These are phyloP conservation scores for Wallacemonas sp. DNA, from an alignment of 208 protist genomes.

Conservation along the genomic window DNA sequence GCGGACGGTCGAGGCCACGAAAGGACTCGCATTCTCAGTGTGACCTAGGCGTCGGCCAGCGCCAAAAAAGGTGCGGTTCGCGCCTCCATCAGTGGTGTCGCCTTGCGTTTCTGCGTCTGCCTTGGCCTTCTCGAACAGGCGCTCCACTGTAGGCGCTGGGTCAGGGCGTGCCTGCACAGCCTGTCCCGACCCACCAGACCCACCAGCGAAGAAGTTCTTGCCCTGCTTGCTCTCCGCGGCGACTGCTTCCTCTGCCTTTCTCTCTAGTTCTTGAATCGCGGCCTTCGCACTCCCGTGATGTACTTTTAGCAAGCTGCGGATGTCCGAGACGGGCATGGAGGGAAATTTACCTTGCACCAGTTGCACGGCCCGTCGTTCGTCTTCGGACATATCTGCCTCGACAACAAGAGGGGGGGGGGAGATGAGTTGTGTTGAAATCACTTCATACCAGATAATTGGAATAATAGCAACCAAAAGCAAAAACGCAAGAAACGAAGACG, in stretches of 20 bases:
- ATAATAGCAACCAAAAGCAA: neutral
- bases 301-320: slow-evolving; percentile 26
- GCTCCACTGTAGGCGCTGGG: slow-evolving; percentile 23
- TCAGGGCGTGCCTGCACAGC: slow-evolving; percentile 24
- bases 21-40: slow-evolving; percentile 61
- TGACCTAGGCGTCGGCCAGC: slow-evolving; percentile 73
- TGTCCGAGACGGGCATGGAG: slow-evolving; percentile 30
- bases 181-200: slow-evolving; percentile 52
- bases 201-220: slow-evolving; percentile 61
- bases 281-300: slow-evolving; percentile 40
- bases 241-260: slow-evolving; percentile 13
- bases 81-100: slow-evolving; percentile 6
- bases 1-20: slow-evolving; percentile 51
- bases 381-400: neutral
- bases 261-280: slow-evolving; percentile 29
- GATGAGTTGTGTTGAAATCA: too few species aligned
- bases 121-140: slow-evolving; percentile 29
- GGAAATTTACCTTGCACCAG: slow-evolving; percentile 41
- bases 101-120: neutral
- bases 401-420: neutral
- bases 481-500: slow-evolving; percentile 10
- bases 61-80: slow-evolving; percentile 65
- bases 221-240: neutral
- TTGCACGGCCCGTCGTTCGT: slow-evolving; percentile 18
- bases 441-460: slow-evolving; percentile 1